A percentile compares a stretch with the other conserved stretches of the same genome.
phyloP scores from a whole-genome alignment of 768 basidiomycete species.

The Suillus clintonianus region DNA sequence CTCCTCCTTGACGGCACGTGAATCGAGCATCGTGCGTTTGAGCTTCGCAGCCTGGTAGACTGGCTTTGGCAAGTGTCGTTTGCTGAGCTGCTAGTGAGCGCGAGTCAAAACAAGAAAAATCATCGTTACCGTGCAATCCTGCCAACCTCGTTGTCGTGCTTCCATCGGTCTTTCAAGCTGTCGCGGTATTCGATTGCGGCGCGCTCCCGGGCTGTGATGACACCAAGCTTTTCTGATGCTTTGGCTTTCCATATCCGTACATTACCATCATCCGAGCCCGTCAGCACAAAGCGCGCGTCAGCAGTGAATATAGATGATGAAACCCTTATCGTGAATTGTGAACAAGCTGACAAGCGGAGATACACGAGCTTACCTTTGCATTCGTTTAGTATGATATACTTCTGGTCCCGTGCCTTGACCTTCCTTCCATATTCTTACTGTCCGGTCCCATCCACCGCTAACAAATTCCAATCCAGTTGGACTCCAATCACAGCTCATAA shows the following conservation, averaged over 20 bases:
- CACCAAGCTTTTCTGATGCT: constrained; percentile 88
- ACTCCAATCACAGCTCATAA: constrained; percentile 97
- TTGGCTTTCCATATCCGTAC: constrained; percentile 95
- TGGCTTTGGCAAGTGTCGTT: constrained; percentile 86
- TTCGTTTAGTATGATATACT: constrained; percentile 97
- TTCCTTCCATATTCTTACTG: constrained; percentile 90
- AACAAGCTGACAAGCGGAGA: neutral
- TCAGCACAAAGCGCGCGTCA: constrained; percentile 88
- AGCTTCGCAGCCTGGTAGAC: constrained; percentile 86
- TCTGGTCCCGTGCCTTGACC: constrained; percentile 81
- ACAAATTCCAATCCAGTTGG: constrained; percentile 96
- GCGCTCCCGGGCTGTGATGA: constrained; percentile 86
- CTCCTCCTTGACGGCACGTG: constrained; percentile 89
- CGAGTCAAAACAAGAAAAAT: constrained; percentile 1
- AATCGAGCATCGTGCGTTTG: constrained; percentile 92
- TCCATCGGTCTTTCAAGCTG: constrained; percentile 87
- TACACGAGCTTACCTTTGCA: constrained; percentile 74
- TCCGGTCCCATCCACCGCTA: constrained; percentile 95
- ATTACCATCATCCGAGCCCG: constrained; percentile 94
- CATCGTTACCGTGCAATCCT: constrained; percentile 74
- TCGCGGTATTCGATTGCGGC: constrained; percentile 93
- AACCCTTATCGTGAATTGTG: constrained; percentile 51
- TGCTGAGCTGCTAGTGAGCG: constrained; percentile 39
- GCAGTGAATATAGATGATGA: constrained; percentile 86
- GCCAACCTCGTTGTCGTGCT: constrained; percentile 77